Evolutionary conservation across 78 protist species (phyloP).

Genomic region (Dictyostelium brefeldianum): DNA sequence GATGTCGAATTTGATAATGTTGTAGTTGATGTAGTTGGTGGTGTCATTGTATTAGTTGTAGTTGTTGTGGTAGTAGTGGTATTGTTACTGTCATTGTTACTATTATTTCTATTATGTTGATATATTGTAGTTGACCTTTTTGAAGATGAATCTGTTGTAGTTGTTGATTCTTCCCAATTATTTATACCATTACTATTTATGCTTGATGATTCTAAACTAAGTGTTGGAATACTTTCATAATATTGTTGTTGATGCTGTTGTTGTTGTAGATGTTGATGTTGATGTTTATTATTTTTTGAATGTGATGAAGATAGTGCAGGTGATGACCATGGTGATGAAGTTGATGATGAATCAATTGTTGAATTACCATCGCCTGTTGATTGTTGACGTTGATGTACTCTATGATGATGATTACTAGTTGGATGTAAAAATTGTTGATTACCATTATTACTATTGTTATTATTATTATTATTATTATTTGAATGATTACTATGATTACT

Average conservation of each 20-base stretch:
- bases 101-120: background rate
- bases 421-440: background rate
- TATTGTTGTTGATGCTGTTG: background rate
- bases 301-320: background rate
- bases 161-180: background rate
- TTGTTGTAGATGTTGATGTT: background rate
- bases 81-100: background rate
- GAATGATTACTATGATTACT: background rate
- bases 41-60: background rate
- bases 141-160: constrained; percentile 14
- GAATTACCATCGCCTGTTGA: background rate
- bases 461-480: background rate
- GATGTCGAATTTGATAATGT: constrained; percentile 21
- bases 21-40: constrained; percentile 9
- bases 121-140: background rate
- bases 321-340: constrained; percentile 40
- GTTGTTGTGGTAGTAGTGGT: background rate
- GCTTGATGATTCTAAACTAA: background rate
- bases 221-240: background rate
- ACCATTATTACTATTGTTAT: background rate
- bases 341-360: background rate
- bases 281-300: constrained; percentile 7
- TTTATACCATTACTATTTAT: background rate
- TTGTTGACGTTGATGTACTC: background rate
- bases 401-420: background rate